These are phyloP conservation scores for Sporobolomyces pararoseus DNA, from an alignment of 768 basidiomycete species.

Conservation along the genomic window DNA sequence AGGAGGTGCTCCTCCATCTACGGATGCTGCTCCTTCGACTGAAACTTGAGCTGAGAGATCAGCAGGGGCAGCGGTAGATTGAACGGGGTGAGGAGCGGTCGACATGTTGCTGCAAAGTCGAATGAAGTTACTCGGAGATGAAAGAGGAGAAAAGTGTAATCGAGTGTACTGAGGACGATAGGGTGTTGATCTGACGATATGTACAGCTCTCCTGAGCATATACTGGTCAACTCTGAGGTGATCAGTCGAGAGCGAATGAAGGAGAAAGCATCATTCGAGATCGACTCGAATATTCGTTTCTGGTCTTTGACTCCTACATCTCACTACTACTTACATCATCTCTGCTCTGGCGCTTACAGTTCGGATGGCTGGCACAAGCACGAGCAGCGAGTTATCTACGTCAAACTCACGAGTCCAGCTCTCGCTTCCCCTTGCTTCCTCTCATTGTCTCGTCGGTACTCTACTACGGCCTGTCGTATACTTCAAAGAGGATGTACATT, in stretches of 20 bases:
- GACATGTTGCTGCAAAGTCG: slow-evolving; percentile 29
- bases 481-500: neutral
- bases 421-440: neutral
- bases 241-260: neutral
- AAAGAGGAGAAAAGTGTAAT: neutral
- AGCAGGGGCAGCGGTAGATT: slow-evolving; percentile 46
- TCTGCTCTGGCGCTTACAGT: neutral
- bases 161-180: neutral
- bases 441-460: neutral
- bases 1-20: slow-evolving; percentile 4
- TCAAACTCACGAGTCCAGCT: neutral
- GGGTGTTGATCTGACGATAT: neutral
- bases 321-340: neutral
- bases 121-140: neutral
- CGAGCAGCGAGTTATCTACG: neutral
- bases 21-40: neutral
- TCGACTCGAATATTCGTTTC: too few species aligned
- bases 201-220: slow-evolving; percentile 28
- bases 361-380: neutral
- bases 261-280: neutral
- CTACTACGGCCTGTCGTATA: neutral
- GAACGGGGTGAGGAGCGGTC: slow-evolving; percentile 48
- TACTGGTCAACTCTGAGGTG: slow-evolving; percentile 1
- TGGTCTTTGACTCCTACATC: neutral
- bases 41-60: slow-evolving; percentile 37